Percentiles rank a stretch among this genome's conserved stretches.
phyloP scores from a whole-genome alignment of 495 filamentous ascomycete genomes.

The Astrothelium macrocarpum region DNA sequence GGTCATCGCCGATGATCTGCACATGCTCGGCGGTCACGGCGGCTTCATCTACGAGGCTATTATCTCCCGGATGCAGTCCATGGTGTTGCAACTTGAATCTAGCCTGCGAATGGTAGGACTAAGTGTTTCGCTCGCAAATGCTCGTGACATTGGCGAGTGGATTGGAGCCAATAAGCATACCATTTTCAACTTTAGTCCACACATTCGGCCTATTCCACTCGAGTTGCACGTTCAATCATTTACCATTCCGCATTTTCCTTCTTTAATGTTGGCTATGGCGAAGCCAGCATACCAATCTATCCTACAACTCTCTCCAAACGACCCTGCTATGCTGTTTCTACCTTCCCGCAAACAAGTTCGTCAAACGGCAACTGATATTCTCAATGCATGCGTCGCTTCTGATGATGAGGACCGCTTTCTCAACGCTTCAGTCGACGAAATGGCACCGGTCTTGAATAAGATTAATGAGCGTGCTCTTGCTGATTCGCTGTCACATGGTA shows the following conservation, averaged over 20 bases:
- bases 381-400: conserved; percentile 73
- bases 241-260: conserved; percentile 93
- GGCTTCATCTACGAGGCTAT: conserved; percentile 94
- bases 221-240: conserved; percentile 95
- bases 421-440: conserved; percentile 66
- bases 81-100: conserved; percentile 76
- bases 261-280: conserved; percentile 96
- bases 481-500: conserved; percentile 87
- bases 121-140: conserved; percentile 86
- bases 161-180: conserved; percentile 98
- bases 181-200: conserved; percentile 96
- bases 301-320: conserved; percentile 72
- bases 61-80: conserved; percentile 94
- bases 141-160: conserved; percentile 94
- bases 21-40: conserved; percentile 82
- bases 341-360: conserved; percentile 87
- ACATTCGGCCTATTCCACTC: conserved; percentile 74
- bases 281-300: conserved; percentile 84
- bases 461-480: conserved; percentile 79
- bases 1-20: conserved; percentile 93
- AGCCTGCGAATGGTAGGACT: conserved; percentile 81
- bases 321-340: conserved; percentile 84
- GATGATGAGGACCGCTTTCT: conserved; percentile 92
- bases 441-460: conserved; percentile 68
- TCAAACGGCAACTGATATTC: conserved; percentile 77